Evolutionary conservation across 139 green algal genomes (phyloP).

Genomic region (Chloropicon primus): DNA sequence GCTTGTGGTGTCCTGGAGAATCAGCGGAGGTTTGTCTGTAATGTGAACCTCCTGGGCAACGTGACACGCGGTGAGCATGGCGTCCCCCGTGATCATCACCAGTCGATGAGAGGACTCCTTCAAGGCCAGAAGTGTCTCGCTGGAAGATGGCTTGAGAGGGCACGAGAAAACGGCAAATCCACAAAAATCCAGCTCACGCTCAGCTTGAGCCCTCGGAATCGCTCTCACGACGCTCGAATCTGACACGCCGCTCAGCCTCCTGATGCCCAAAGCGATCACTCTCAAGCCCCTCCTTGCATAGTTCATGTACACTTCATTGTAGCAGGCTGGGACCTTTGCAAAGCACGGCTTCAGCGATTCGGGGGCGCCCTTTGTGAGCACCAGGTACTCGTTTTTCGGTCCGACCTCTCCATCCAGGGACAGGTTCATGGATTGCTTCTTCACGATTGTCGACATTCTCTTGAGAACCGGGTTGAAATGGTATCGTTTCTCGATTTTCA

Average conservation of each 20-base stretch:
- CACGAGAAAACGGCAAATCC: slow-evolving; percentile 73
- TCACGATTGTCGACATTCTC: slow-evolving; percentile 70
- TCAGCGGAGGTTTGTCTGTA: slow-evolving; percentile 49
- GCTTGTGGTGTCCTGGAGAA: slow-evolving; percentile 45
- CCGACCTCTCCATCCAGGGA: not conserved
- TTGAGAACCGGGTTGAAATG: slow-evolving; percentile 84
- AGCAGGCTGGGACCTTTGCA: slow-evolving; percentile 42
- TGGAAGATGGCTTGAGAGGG: slow-evolving; percentile 70
- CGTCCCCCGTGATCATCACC: slow-evolving; percentile 88
- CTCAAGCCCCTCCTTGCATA: slow-evolving; percentile 75
- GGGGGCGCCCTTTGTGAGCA: slow-evolving; percentile 74
- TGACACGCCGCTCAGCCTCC: slow-evolving; percentile 24
- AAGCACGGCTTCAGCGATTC: slow-evolving; percentile 37
- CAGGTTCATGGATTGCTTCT: not conserved
- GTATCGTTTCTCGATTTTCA: slow-evolving; percentile 57
- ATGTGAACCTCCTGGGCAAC: slow-evolving; percentile 74
- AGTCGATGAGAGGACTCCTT: slow-evolving; percentile 58
- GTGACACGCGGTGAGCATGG: slow-evolving; percentile 77
- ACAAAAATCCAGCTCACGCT: not conserved
- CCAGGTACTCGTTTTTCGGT: slow-evolving; percentile 27
- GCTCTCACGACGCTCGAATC: not conserved
- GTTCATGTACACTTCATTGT: slow-evolving; percentile 61
- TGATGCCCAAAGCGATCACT: slow-evolving; percentile 79
- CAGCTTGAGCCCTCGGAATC: not conserved
- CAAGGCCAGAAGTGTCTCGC: slow-evolving; percentile 59